Conservation (phyloP, 768 basidiomycete genomes). For the Cystobasidium tubakii region DNA sequence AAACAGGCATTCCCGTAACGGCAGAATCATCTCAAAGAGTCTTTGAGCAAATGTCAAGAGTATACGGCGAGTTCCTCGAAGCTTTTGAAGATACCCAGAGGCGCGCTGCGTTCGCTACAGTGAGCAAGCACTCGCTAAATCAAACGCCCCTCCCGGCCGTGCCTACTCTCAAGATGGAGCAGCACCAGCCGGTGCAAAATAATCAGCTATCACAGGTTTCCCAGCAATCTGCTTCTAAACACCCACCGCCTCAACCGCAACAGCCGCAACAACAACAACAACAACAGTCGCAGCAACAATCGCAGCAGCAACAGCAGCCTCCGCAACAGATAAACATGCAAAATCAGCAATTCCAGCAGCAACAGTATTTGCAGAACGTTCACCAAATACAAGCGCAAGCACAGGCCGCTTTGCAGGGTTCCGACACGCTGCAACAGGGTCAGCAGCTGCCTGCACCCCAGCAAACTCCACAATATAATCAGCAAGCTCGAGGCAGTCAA, state of each 20-base stretch:
- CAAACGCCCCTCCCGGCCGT: neutral
- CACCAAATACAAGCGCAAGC: slow-evolving; percentile 19
- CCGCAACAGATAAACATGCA: slow-evolving; percentile 29
- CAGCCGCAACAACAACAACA: neutral
- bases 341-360: slow-evolving; percentile 29
- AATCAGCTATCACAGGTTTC: slow-evolving; percentile 1
- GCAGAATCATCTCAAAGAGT: slow-evolving; percentile 30
- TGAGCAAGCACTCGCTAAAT: neutral
- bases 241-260: neutral
- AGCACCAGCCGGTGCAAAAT: neutral
- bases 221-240: neutral
- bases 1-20: slow-evolving; percentile 40
- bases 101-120: slow-evolving; percentile 25
- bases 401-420: slow-evolving; percentile 32
- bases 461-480: neutral
- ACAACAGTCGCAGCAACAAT: neutral
- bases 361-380: slow-evolving; percentile 30
- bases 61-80: slow-evolving; percentile 38
- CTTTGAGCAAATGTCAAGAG: slow-evolving; percentile 39
- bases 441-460: neutral
- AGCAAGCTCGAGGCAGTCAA: neutral
- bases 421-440: slow-evolving; percentile 12
- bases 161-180: neutral
- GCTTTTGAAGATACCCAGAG: slow-evolving; percentile 44
- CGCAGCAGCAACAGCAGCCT: slow-evolving; percentile 30